Base-by-base conservation (phyloP, 2,329 filamentous ascomycete species). In the Paecilomyces niveus region DNA sequence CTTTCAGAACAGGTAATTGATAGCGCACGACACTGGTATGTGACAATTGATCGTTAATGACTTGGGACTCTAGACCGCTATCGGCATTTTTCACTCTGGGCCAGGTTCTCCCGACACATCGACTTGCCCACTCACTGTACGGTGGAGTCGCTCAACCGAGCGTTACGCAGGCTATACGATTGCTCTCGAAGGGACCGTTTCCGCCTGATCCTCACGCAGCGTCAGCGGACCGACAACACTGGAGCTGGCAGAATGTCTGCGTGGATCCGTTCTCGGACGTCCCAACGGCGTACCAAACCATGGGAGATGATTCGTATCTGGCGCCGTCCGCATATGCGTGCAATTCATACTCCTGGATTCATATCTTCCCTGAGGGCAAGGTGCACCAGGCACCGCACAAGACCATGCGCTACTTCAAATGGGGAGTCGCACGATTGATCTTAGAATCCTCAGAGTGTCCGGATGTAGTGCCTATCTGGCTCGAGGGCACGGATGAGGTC, bases 351-450 rank as follows among this genome's bases (percentile, higher is more conserved):
- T 85, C 85, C 52, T 99, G 94, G 94, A 80, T 99, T 3, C 94
- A 99, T 74, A 88, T 97, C 57, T 97, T 97, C 73, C 94, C 94
- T 11, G 94, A 99, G 76, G 94, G 92, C 54, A 91, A 89, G 73
- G 91, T 96, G 53, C 92, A 97, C 74, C 94, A 99, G 76, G 87
- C 91, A 64, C 83, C 88, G 1, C 79, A 86, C 50, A 85, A 86
- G 66, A 85, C 87, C 7, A 87, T 97, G 81, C 89, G 94, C 31
- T 99, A 99, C 77, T 97, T 97, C 84, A 97, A 96, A 78, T 99
- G 94, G 94, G 94, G 94, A 1, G 82, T 97, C 1, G 91, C 93
- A 6, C 85, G 94, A 1, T 81, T 97, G 59, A 94, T 99, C 59
- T 84, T 99, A 53, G 94, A 99, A 74, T 85, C 88, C 53, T 89